Evolutionary conservation across 2,329 filamentous ascomycete species (phyloP).

Genomic region (Diaporthe batatas): DNA sequence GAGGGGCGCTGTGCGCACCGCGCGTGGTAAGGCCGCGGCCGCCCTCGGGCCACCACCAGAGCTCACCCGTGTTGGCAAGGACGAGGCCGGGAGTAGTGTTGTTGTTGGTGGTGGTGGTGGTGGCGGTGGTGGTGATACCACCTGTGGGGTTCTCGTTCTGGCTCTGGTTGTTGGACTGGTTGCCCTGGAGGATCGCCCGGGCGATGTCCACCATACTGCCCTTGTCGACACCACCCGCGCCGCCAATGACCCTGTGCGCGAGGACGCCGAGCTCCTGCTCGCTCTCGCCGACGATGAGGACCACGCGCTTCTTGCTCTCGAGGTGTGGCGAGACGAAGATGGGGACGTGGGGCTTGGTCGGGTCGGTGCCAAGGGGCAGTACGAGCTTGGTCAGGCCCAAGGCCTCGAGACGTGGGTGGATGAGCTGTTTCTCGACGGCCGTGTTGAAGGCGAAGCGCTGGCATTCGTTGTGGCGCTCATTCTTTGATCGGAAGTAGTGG

Average conservation of each 20-base stretch:
- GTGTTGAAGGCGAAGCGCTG: constrained; percentile 82
- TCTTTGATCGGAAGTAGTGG: constrained; percentile 79
- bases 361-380: constrained; percentile 68
- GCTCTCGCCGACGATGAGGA: constrained; percentile 81
- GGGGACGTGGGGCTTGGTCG: constrained; percentile 70
- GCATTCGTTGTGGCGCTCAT: constrained; percentile 81
- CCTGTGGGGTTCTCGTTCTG: neutral
- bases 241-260: constrained; percentile 75
- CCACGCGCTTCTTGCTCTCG: constrained; percentile 68
- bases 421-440: constrained; percentile 71
- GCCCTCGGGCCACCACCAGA: constrained; percentile 79
- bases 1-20: constrained; percentile 70
- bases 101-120: constrained; percentile 48
- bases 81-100: constrained; percentile 67
- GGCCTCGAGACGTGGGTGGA: constrained; percentile 71
- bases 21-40: constrained; percentile 70
- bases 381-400: constrained; percentile 71
- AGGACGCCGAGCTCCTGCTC: constrained; percentile 80
- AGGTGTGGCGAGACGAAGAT: constrained; percentile 75
- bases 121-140: constrained; percentile 47
- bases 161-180: neutral
- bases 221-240: constrained; percentile 73
- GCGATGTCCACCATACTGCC: constrained; percentile 80
- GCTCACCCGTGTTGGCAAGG: constrained; percentile 82
- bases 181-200: constrained; percentile 54